A percentile compares a stretch with the other conserved stretches of the same genome.
phyloP scores from a whole-genome alignment of 495 filamentous ascomycete genomes.

The Podospora pseudopauciseta region DNA sequence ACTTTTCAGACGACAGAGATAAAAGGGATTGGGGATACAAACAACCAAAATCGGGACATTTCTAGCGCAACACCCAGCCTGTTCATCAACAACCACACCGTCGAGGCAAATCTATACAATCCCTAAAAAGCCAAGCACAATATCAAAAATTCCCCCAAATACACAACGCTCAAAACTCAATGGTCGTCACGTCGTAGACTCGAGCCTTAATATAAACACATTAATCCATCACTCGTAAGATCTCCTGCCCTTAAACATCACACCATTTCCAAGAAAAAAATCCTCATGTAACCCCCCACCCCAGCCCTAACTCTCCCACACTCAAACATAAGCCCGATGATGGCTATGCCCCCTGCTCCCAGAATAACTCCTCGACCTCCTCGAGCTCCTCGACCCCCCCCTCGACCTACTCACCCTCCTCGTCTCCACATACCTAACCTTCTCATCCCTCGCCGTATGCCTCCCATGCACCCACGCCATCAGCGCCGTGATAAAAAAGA shows the following conservation, averaged over 20 bases:
- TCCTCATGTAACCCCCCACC: neutral
- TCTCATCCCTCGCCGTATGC: conserved; percentile 18
- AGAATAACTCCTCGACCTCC: conserved; percentile 13
- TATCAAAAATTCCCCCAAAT: neutral
- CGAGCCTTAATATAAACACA: neutral
- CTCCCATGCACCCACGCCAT: conserved; percentile 58
- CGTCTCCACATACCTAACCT: conserved; percentile 3
- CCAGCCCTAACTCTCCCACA: neutral
- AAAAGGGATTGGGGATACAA: too few species aligned
- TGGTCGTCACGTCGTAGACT: neutral
- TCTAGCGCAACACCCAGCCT: too few species aligned
- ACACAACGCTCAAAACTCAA: neutral
- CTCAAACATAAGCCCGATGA: conserved; percentile 14
- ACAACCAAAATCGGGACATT: too few species aligned
- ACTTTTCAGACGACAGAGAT: too few species aligned
- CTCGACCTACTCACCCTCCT: conserved; percentile 5
- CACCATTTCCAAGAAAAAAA: neutral
- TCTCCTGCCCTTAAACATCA: too few species aligned
- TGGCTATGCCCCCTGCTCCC: conserved; percentile 6
- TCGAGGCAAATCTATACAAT: neutral
- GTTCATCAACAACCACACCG: too few species aligned
- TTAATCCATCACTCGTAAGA: neutral
- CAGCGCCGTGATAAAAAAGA: conserved; percentile 72
- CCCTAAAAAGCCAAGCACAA: too few species aligned
- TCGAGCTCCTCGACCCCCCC: neutral